Base-by-base conservation (phyloP, 306 rosid species). In the Lathyrus sativus region DNA sequence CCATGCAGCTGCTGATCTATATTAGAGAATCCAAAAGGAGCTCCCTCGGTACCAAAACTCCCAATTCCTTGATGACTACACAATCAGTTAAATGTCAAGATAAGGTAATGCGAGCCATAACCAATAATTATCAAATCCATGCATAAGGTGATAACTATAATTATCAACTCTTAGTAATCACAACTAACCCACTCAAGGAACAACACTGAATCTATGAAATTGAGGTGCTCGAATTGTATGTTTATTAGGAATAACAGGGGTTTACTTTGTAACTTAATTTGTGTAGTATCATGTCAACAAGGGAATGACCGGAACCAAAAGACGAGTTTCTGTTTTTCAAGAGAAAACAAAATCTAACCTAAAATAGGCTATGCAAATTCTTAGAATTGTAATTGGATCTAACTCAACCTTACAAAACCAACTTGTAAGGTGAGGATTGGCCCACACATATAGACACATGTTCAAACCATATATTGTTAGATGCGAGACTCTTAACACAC, bases 1-100 rank as follows among this genome's bases (percentile, higher is more conserved):
- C 86, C 86, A 17, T 64, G 68, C 68, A 58, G 65, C 80, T 74
- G 76, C 48, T 68, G 92, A 69, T 83, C 81, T 54, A 62, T 59
- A 78, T 79, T 82, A 42, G 81, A 75, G 74, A 82, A 79, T 56
- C 82, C 87, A 77, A 84, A 82, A 68, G 87, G 79, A 57, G 77
- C 69, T 38, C 83, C 87, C 43, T 80, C 86, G n/a, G 69, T 48
- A 26, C 80, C 81, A 57, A 66, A 79, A 71, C 67, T 78, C 35
- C 84, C 81, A 10, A 76, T 38, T 76, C 83, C 91, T 71, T 83
- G 96, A 79, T 84, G 81, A 85, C 98, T 92, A 75, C 53, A 69
- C 43, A 45, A 49, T 74, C 58, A 42, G 26, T 66, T 58, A 43
- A 49, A 61, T 56, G 58, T 17, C 55, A 62, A 11, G 9, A 24